A percentile compares a stretch with the other conserved stretches of the same genome.
Conservation (phyloP, 1,284 basidiomycete species). For the Pulveroboletus sp. region DNA sequence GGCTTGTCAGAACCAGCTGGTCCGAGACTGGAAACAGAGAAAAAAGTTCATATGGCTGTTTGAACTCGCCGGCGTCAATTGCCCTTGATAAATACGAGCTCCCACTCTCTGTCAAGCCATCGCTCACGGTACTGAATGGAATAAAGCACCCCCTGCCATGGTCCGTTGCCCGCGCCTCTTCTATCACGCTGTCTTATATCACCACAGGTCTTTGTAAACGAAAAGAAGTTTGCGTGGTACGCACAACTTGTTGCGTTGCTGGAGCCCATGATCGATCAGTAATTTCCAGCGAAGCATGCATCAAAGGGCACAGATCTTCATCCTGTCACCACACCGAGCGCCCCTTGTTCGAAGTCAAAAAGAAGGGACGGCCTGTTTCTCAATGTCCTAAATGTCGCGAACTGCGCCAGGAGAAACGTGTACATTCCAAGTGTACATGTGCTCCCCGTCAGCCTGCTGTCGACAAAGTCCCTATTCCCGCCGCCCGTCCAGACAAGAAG, state of each 20-base stretch:
- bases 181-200: not conserved
- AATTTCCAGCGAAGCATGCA: constrained; percentile 70
- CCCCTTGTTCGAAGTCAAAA: constrained; percentile 82
- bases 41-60: not conserved
- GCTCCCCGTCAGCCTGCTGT: constrained; percentile 35
- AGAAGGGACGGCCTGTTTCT: constrained; percentile 80
- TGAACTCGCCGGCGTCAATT: not conserved
- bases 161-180: constrained; percentile 13
- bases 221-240: constrained; percentile 81
- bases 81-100: constrained; percentile 5
- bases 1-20: not conserved
- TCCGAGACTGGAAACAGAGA: not conserved
- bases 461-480: constrained; percentile 36
- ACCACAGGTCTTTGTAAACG: constrained; percentile 67
- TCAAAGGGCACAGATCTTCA: constrained; percentile 85
- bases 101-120: not conserved
- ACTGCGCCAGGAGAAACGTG: constrained; percentile 65
- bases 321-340: constrained; percentile 78
- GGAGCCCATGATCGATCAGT: not conserved
- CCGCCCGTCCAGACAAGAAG: constrained; percentile 44
- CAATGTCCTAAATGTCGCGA: constrained; percentile 80
- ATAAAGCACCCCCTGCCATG: constrained; percentile 12
- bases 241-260: constrained; percentile 12
- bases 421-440: constrained; percentile 75
- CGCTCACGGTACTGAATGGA: constrained; percentile 14